Evolutionary conservation across 2,329 filamentous ascomycete species (phyloP), one percentile per base, ranked within the genome.

Genomic region (Diaporthe ampelina): DNA sequence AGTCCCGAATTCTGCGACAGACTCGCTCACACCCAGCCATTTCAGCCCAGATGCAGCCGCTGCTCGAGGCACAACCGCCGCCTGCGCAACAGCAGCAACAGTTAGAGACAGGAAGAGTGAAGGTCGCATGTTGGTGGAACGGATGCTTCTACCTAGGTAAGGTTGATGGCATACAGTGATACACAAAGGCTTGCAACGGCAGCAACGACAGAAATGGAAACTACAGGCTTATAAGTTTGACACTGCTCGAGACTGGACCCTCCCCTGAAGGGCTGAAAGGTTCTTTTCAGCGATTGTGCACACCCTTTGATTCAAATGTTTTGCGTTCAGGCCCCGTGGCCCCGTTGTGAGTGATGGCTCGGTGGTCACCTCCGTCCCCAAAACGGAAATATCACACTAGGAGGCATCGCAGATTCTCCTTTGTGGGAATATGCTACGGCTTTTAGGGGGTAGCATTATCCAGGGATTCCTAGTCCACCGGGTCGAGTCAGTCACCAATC

Each of bases 1-100:
- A 29, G 88, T 85, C 54, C 91, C 91, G 74, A 93, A 93, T 77
- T 93, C 91, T 57, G 90, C 90, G 19, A 90, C 91, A 35, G 89
- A 88, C 79, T 91, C 80, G 70, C 74, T 73, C 4, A 77, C 75
- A n/a, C 76, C 76, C 11, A 77, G 63, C 75, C 75, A 77, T 50
- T 72, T 76, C 78, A 76, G 81, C 3, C 59, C 59, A 13, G 65
- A 52, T n/a, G 72, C 70, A 17, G 73, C 54, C 26, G 74, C 35
- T 1, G 67, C 32, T 0, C 10, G 59, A 54, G 73, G 48, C 1
- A 73, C 65, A 15, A 68, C 59, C 11, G 72, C 68, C 3, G 67
- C 56, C 57, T 78, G 74, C 61, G 61, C 61, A 26, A 67, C 45
- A 35, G 61, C 61, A 67, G 61, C 61, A n/a, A 67, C 59, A 17